A percentile compares a stretch with the other conserved stretches of the same genome.
phyloP scores from a whole-genome alignment of 306 rosid genomes.

The Begonia peltatifolia region DNA sequence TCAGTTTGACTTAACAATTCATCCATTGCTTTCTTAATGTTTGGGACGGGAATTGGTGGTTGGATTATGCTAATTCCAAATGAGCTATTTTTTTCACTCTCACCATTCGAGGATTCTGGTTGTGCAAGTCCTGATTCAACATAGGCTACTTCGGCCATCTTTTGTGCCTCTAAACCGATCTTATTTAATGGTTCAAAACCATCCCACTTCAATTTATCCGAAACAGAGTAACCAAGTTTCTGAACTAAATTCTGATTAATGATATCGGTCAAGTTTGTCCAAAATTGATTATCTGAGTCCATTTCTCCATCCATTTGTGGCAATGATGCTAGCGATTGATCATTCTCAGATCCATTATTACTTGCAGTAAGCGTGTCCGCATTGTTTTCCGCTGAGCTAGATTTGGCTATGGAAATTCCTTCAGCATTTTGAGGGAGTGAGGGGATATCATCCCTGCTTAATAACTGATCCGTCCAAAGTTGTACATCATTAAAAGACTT shows the following conservation, averaged over 20 bases:
- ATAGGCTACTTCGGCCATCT: slow-evolving; percentile 56
- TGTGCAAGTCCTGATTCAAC: slow-evolving; percentile 85
- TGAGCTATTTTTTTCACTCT: slow-evolving; percentile 21
- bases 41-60: slow-evolving; percentile 74
- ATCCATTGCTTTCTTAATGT: slow-evolving; percentile 56
- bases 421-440: slow-evolving; percentile 15
- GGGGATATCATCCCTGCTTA: slow-evolving; percentile 20
- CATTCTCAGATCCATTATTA: slow-evolving; percentile 24
- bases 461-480: slow-evolving; percentile 25
- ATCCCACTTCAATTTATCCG: slow-evolving; percentile 80
- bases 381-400: slow-evolving; percentile 12
- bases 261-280: slow-evolving; percentile 60
- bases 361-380: slow-evolving; percentile 18
- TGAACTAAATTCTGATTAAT: slow-evolving; percentile 57
- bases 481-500: slow-evolving; percentile 57
- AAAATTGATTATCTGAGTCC: slow-evolving; percentile 50
- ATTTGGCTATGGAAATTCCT: slow-evolving; percentile 19
- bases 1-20: slow-evolving; percentile 79
- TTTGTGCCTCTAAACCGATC: slow-evolving; percentile 64
- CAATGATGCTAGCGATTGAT: slow-evolving; percentile 18
- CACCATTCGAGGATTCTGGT: slow-evolving; percentile 32
- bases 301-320: slow-evolving; percentile 21
- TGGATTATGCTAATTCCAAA: slow-evolving; percentile 32
- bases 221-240: slow-evolving; percentile 62
- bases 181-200: slow-evolving; percentile 64